Evolutionary conservation across 176 grass and related monocot genomes (phyloP), one percentile per base, ranked within the genome.

Genomic region (Musa acuminata): DNA sequence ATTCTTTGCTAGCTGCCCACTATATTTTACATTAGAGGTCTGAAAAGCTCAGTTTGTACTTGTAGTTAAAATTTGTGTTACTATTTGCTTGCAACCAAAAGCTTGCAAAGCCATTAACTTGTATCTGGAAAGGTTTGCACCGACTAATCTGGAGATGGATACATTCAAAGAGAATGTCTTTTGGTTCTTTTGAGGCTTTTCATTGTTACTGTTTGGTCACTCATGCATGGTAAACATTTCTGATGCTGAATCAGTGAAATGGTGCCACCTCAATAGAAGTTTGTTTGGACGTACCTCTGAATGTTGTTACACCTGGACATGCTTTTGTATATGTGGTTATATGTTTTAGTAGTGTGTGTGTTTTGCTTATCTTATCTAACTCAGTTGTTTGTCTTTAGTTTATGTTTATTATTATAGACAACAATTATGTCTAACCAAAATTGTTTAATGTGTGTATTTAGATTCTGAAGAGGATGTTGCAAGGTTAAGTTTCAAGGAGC

Each of bases 401-500:
- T 29, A 21, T 63, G 64, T 64, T 80, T 72, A 51, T 20, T 19
- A 35, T 43, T 51, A 53, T 19, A 0, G 72, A 13, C 43, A 29
- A 67, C 26, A 12, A 29, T 8, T 67, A 7, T 60, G 57, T n/a
- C 57, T 60, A 60, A 35, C 23, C 64, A 21, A 70, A 48, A 70
- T 70, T 20, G 21, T 52, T 71, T 29, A 43, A 50, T 70, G 43
- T 20, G 16, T 12, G 25, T 59, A 26, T 86, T 74, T 68, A 86
- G 84, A 86, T 79, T 69, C 84, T 69, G 84, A 86, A 14, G 35
- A 4, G 35, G 77, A 59, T 59, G 68, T 29, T 59, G 8, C 68
- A 21, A 86, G 87, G 55, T 25, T 90, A 75, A 97, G 87, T 85
- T 97, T 97, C 77, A 92, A 82, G 52, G 92, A 91, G 51, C 88